Conservation (phyloP, 257 asterid species). For the Primulina eburnea region DNA sequence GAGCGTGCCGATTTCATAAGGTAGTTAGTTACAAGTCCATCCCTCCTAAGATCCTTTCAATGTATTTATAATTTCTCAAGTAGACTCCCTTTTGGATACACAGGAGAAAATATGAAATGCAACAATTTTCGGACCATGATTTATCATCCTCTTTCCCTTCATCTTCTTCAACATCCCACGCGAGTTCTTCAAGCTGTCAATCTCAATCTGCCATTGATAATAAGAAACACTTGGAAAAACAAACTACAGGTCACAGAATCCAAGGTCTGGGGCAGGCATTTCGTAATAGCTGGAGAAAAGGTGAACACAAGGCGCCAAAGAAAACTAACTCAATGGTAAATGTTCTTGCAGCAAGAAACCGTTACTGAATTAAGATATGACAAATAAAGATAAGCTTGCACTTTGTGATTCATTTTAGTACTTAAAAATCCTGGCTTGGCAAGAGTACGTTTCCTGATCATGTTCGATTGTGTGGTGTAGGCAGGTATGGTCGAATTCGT, state of each 20-base stretch:
- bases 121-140: slow-evolving; percentile 52
- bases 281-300: slow-evolving; percentile 68
- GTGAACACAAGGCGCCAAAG: slow-evolving; percentile 46
- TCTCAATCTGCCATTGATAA: slow-evolving; percentile 31
- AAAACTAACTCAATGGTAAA: slow-evolving; percentile 67
- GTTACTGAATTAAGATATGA: neutral
- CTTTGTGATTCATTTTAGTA: neutral
- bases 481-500: slow-evolving; percentile 99
- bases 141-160: slow-evolving; percentile 40
- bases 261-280: slow-evolving; percentile 70
- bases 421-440: neutral
- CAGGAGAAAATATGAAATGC: slow-evolving; percentile 85
- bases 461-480: slow-evolving; percentile 41
- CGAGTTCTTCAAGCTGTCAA: slow-evolving; percentile 37
- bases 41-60: slow-evolving; percentile 5
- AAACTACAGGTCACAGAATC: slow-evolving; percentile 40
- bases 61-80: slow-evolving; percentile 19
- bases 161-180: slow-evolving; percentile 37
- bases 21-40: slow-evolving; percentile 30
- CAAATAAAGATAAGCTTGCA: neutral
- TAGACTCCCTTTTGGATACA: slow-evolving; percentile 21
- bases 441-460: slow-evolving; percentile 20
- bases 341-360: slow-evolving; percentile 9
- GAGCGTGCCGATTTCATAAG: slow-evolving; percentile 77
- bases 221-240: slow-evolving; percentile 58